Evolutionary conservation across 257 asterid genomes (phyloP), one percentile per base, ranked within the genome.

Genomic region (Nemophila menziesii): DNA sequence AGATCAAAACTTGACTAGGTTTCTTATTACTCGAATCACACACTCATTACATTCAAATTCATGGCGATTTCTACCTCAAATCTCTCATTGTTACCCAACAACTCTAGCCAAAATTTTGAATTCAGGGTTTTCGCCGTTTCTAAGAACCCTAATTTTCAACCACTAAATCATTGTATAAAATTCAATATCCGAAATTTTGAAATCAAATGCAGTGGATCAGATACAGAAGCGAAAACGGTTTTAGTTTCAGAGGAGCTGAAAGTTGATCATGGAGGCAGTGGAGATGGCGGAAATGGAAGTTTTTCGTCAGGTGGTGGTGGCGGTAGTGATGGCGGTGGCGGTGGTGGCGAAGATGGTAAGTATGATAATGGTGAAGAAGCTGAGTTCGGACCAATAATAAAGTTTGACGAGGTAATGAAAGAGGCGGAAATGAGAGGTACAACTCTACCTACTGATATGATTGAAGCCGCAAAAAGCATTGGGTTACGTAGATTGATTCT

Each of bases 301-400:
- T 52, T 52, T 37, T 56, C 76, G 44, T 15, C 54, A 23, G 92
- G 78, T 1, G 78, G 80, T 1, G 74, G 79, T 5, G 83, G 75
- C 15, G 70, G 70, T 0, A 69, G 75, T 0, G 60, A 60, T 0
- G 82, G 61, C 0, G 83, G 60, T 0, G 71, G 73, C 0, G 60
- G 60, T 0, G 82, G 57, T 0, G 79, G 69, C 0, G 83, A 51
- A 0, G 92, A 62, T 2, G 85, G 52, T 14, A 80, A 24, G 0
- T 79, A 41, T 2, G 75, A 51, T 16, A 86, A 62, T 43, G 40
- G 8, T 33, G 82, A 67, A 1, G 97, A 74, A 23, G 46, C 55
- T 19, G 92, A 84, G 63, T 78, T 80, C 20, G 95, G 95, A 9
- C 86, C 92, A 16, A 21, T 84, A 6, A 57, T 89, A 64, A 89